Evolutionary conservation across 2,329 filamentous ascomycete species (phyloP), one percentile per base, ranked within the genome.

Genomic region (Elsinoe batatas): DNA sequence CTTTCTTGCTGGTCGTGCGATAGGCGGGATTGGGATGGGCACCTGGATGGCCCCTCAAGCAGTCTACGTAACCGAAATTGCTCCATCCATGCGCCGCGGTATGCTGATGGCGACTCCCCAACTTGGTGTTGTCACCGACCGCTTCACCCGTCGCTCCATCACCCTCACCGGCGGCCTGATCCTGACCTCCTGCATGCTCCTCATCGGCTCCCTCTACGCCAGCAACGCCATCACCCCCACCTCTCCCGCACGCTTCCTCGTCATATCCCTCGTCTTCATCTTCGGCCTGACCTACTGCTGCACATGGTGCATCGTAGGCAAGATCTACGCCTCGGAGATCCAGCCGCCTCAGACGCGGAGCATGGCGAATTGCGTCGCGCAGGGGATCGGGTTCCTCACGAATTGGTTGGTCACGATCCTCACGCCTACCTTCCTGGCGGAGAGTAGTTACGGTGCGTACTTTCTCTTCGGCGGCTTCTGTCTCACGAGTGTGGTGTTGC

Each of bases 41-140:
- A 63, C 82, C 1, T 83, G 76, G 60, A 61, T 84, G 3, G 75
- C 76, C n/a, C 80, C 73, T n/a, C 64, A 79, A 20, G 71, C 74
- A 8, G 79, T 83, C 3, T 81, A 83, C 59, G 79, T 84, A 22
- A 78, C 77, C 56, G 82, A 85, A 35, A 80, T 84, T 13, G 80
- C 1, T 73, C 76, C 10, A 63, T 73, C 1, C 75, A 76, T 76
- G 3, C 71, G 79, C 10, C 71, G 76, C 17, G 60, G 61, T 3
- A 61, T 56, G 51, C 50, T 64, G 8, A 58, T 58, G 2, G 57
- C 58, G 0, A 51, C 58, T 22, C 61, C 60, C 2, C 61, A 62
- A 37, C 56, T 64, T 4, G 57, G 61, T 49, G 50, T 51, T 2
- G 74, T 77, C 11, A 75, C 76, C 0, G 79, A 83, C 60, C 71